Evolutionary conservation across 371 early-diverging fungal species (phyloP), one percentile per base, ranked within the genome.

Genomic region (Umbelopsis sp.): DNA sequence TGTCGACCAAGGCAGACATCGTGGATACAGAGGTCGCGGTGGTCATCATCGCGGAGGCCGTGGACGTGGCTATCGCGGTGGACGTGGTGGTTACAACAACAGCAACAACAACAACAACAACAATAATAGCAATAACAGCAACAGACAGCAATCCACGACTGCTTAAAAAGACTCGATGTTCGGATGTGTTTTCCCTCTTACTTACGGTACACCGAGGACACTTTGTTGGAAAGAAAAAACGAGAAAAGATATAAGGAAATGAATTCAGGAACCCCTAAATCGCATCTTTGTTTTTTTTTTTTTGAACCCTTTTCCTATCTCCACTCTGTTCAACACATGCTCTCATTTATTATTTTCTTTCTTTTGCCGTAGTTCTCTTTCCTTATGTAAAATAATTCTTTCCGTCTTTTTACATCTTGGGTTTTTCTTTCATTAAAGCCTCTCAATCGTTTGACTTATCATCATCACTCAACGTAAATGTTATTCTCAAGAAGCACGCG

Each of bases 1-100:
- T 22, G 82, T 89, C 11, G 89, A 90, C 50, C 84, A 82, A 70
- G 87, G 87, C 48, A 80, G 91, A 67, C 87, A 83, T 80, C 87
- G 90, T 68, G 83, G 86, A 52, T 80, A 84, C 51, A 78, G 85
- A 71, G 86, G 87, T 51, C 82, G 89, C 38, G 85, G 88, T 20
- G 80, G 82, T 35, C 79, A 41, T 41, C 41, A 82, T 52, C 81
- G 86, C 67, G 83, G 83, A 22, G 37, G 73, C 8, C 64, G 74
- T 24, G 69, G 72, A 50, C 81, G 87, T 75, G 81, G 82, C 29
- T 76, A 74, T 57, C 25, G 62, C 29, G 65, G 77, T 35, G 76
- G 81, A 45, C 79, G 82, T 63, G 81, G 82, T 35, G 64, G 70
- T 69, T 48, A 68, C 41, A 41, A 75, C 67, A 72, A 77, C 65